Base-by-base conservation (phyloP, 352 stramenopile species). In the Phytophthora macrochlamydospora region DNA sequence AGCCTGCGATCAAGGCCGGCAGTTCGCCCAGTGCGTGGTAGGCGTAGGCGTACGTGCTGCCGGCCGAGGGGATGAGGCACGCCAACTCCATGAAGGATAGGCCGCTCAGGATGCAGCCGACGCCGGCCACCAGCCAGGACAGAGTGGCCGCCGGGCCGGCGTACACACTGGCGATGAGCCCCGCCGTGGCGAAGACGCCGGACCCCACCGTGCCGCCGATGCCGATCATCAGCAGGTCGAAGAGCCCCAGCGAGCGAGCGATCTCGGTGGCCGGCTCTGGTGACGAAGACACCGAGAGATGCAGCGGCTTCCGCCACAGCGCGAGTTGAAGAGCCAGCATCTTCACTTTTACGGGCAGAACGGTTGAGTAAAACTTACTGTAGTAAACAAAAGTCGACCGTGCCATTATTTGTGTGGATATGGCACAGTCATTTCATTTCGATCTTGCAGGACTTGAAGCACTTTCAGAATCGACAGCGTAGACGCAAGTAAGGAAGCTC, bases 201-300 rank as follows among this genome's bases (percentile, higher is more conserved):
- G 77, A 87, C n/a, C 96, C 96, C 7, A 99, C 88, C 0, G 96
- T 99, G 30, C 89, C 95, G 6, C 96, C 94, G 9, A 99, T 97
- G 51, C 95, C 95, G 61, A 99, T 85, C 73, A 89, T 94, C 12
- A 98, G 75, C 5, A 99, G 77, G 75, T 99, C 95, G 60, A 97
- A 96, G 31, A 98, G 81, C 0, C 78, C 78, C 0, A 98, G 76
- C 4, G 83, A 91, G 42, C 84, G 62, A 42, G 32, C 28, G 24
- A 70, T 64, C 44, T 56, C 59, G 31, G 11, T 67, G 12, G 55
- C 18, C 18, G 18, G 18, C 18, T 24, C 18, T 24, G 18, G 48
- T 29, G 45, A 32, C 0, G 52, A 30, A 24, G 18, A 24, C 18
- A 24, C 18, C 18, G 18, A 24, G 9, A 89, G 67, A 30, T 79